These are phyloP conservation scores for Lipomyces yamadae DNA, from an alignment of 805 yeast genomes.

Conservation along the genomic window DNA sequence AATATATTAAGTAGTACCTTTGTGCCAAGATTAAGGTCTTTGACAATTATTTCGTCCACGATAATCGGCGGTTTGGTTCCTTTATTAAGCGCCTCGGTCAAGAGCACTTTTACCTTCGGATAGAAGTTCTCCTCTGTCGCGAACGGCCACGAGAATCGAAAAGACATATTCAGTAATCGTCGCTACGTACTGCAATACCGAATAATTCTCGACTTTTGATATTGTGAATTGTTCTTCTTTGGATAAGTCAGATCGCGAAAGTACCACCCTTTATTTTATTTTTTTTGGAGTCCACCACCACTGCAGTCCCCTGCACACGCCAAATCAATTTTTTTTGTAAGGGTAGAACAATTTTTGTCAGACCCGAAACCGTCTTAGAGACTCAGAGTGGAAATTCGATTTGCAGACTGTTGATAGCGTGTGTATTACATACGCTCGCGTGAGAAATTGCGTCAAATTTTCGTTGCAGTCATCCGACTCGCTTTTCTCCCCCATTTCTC, in stretches of 20 bases:
- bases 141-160: conserved; percentile 76
- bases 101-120: conserved; percentile 64
- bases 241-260: no score
- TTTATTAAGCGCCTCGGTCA: conserved; percentile 74
- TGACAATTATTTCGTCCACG: conserved; percentile 69
- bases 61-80: conserved; percentile 71
- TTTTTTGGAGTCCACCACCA: not conserved
- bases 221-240: not conserved
- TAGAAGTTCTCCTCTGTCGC: conserved; percentile 68
- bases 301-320: not conserved
- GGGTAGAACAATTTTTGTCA: not conserved
- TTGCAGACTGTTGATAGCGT: not conserved
- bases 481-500: not conserved
- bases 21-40: conserved; percentile 73
- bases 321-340: not conserved
- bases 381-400: not conserved
- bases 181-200: not conserved
- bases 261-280: no score
- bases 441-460: not conserved
- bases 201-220: not conserved
- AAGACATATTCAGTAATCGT: conserved; percentile 58
- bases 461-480: not conserved
- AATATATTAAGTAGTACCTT: conserved; percentile 45
- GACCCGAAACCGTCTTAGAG: not conserved
- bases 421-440: not conserved